Evolutionary conservation across 2,329 filamentous ascomycete species (phyloP).

Genomic region (Bipolaris cookei): DNA sequence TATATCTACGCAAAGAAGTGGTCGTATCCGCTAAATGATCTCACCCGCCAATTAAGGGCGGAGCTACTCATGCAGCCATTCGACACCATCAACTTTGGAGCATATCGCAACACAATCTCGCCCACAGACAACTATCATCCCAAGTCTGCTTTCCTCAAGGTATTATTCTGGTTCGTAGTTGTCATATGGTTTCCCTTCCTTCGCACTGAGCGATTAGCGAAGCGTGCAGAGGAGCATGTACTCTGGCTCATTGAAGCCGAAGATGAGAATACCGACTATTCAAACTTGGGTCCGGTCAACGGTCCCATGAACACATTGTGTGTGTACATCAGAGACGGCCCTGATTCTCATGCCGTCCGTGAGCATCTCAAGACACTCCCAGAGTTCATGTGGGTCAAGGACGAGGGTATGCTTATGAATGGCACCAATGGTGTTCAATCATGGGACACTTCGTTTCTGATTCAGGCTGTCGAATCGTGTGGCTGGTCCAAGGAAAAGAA

Average conservation of each 20-base stretch:
- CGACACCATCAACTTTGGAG: conserved; percentile 76
- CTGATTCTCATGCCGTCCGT: conserved; percentile 71
- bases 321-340: conserved; percentile 85
- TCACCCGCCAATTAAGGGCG: conserved; percentile 74
- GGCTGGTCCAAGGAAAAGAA: conserved; percentile 77
- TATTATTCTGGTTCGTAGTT: conserved; percentile 77
- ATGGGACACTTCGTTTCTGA: conserved; percentile 93
- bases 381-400: conserved; percentile 90
- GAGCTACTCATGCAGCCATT: conserved; percentile 85
- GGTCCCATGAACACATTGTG: conserved; percentile 87
- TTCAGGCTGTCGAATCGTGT: conserved; percentile 80
- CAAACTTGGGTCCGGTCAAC: conserved; percentile 86
- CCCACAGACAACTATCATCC: conserved; percentile 88
- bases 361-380: conserved; percentile 80
- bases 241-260: conserved; percentile 88
- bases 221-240: conserved; percentile 78
- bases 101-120: conserved; percentile 82
- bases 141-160: conserved; percentile 82
- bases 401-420: conserved; percentile 91
- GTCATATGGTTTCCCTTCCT: conserved; percentile 82
- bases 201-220: conserved; percentile 68
- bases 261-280: conserved; percentile 89
- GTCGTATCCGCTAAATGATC: conserved; percentile 74
- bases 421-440: conserved; percentile 98
- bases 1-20: conserved; percentile 87